A percentile compares a stretch with the other conserved stretches of the same genome.
phyloP scores from a whole-genome alignment of 192 early-diverging fungal genomes.

The Linnemannia elongata region DNA sequence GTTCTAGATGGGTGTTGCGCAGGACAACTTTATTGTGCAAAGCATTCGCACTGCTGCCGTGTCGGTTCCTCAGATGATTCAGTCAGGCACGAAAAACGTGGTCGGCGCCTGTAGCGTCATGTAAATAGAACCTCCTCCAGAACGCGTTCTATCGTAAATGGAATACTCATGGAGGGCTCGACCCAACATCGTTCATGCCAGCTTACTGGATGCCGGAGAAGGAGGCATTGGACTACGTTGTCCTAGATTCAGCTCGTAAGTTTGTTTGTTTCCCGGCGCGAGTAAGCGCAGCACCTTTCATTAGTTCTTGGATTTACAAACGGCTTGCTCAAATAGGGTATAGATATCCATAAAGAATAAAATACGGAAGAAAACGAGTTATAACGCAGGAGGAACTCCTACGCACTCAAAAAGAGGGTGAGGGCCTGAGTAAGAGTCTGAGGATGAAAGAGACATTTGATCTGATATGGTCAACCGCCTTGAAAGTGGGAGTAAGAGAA shows the following conservation, averaged over 20 bases:
- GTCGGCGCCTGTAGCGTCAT: conserved; percentile 44
- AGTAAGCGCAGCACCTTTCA: neutral
- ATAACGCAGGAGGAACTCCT: too few species aligned
- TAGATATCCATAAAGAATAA: neutral
- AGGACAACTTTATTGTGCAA: conserved; percentile 60
- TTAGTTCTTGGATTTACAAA: neutral
- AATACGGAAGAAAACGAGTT: neutral
- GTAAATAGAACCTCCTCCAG: conserved; percentile 4
- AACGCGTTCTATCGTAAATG: neutral
- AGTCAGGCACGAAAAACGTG: conserved; percentile 33
- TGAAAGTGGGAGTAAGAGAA: too few species aligned
- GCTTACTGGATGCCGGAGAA: too few species aligned
- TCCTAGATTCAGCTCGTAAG: too few species aligned
- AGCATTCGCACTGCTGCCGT: conserved; percentile 55
- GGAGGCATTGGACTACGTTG: neutral
- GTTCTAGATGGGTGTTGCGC: conserved; percentile 52
- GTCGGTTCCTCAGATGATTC: conserved; percentile 48
- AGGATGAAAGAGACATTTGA: neutral
- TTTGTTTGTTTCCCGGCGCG: too few species aligned
- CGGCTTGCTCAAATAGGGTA: neutral
- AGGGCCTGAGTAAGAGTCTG: neutral
- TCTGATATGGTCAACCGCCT: neutral
- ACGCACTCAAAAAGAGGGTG: neutral
- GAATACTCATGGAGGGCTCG: neutral
- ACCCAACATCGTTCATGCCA: neutral